These are phyloP conservation scores for Maudiozyma pseudohumilis DNA, from an alignment of 805 yeast genomes.

Conservation along the genomic window DNA sequence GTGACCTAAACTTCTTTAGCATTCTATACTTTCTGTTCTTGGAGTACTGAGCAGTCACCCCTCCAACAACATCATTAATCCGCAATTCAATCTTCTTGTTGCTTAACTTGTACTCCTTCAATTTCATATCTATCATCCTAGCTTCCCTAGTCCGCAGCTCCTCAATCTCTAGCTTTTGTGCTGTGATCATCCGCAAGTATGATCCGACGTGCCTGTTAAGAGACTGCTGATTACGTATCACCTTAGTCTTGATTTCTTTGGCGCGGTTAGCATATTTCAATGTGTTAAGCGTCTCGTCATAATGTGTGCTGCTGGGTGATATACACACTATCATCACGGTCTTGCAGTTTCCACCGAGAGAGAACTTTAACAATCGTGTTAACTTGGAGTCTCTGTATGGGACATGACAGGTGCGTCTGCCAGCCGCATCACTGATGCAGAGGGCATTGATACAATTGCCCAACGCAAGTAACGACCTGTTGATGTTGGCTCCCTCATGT, in stretches of 20 bases:
- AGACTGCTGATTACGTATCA: conserved; percentile 61
- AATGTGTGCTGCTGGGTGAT: conserved; percentile 77
- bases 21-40: conserved; percentile 37
- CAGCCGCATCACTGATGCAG: conserved; percentile 55
- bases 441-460: conserved; percentile 93
- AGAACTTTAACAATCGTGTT: conserved; percentile 77
- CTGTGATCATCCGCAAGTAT: conserved; percentile 73
- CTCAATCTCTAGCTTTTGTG: conserved; percentile 65
- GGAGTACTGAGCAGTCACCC: conserved; percentile 32
- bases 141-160: conserved; percentile 50
- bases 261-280: conserved; percentile 88
- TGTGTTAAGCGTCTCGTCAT: conserved; percentile 88
- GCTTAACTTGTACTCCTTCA: conserved; percentile 29
- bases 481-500: conserved; percentile 89
- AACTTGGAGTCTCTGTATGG: conserved; percentile 89
- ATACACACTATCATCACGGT: conserved; percentile 95
- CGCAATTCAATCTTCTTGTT: conserved; percentile 33
- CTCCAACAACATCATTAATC: conserved; percentile 35
- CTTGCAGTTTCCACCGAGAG: conserved; percentile 88
- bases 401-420: conserved; percentile 44
- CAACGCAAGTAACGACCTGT: conserved; percentile 74
- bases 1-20: conserved; percentile 33
- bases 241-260: conserved; percentile 77
- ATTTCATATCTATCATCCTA: conserved; percentile 31
- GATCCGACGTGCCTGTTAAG: conserved; percentile 78